Conservation (phyloP, 495 filamentous ascomycete species). For the Penicillium odoratum region DNA sequence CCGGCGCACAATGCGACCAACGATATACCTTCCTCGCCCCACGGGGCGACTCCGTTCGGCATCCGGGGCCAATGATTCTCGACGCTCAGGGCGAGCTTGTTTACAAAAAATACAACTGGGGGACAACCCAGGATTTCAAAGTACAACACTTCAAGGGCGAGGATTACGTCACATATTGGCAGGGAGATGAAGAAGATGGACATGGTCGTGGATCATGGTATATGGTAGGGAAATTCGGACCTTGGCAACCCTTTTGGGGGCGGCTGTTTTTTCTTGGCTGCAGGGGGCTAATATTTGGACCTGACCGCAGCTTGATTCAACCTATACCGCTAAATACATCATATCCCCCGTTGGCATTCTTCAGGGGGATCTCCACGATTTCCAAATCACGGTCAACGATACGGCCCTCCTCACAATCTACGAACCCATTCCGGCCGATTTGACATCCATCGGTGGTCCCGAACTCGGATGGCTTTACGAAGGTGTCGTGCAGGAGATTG, state of each 20-base stretch:
- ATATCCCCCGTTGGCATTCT: constrained; percentile 36
- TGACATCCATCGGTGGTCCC: constrained; percentile 46
- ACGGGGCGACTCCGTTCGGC: constrained; percentile 41
- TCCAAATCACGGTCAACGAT: constrained; percentile 43
- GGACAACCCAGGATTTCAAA: constrained; percentile 48
- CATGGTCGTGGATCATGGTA: constrained; percentile 52
- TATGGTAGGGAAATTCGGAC: constrained; percentile 39
- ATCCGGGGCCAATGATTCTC: constrained; percentile 48
- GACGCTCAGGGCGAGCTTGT: constrained; percentile 45
- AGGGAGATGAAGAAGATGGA: constrained; percentile 49
- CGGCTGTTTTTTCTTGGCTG: not conserved
- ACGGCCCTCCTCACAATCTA: constrained; percentile 56
- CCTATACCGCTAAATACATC: constrained; percentile 42
- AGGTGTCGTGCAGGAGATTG: constrained; percentile 46
- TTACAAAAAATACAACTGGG: constrained; percentile 42
- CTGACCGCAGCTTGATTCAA: constrained; percentile 41
- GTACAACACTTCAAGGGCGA: constrained; percentile 45
- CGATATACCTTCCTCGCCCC: constrained; percentile 47
- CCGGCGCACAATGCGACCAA: constrained; percentile 37
- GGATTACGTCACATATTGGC: constrained; percentile 56
- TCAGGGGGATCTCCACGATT: constrained; percentile 46
- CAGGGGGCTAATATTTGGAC: not conserved
- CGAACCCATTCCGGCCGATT: constrained; percentile 44
- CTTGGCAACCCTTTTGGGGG: not conserved
- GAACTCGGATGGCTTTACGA: constrained; percentile 44